These are phyloP conservation scores for Licmophora abbreviata DNA, from an alignment of 108 stramenopile species.

Conservation along the genomic window DNA sequence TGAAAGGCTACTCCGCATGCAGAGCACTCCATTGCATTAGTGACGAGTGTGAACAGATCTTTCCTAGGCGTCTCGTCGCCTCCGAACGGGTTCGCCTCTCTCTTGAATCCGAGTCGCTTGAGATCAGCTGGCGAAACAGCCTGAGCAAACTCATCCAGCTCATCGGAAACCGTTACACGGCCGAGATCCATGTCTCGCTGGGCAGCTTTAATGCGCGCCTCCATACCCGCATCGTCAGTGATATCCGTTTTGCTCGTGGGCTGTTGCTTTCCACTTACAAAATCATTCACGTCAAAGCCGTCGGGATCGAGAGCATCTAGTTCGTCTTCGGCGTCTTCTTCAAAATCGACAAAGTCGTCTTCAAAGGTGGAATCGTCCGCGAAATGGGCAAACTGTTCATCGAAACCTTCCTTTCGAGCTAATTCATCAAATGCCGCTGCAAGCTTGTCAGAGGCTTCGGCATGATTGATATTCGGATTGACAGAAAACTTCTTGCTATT, in stretches of 20 bases:
- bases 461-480: too few relatives aligned
- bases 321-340: slow-evolving; percentile 21
- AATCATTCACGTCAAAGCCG: slow-evolving; percentile 15
- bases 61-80: slow-evolving; percentile 71
- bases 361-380: slow-evolving; percentile 68
- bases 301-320: slow-evolving; percentile 6
- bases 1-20: slow-evolving; percentile 86
- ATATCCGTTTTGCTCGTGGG: too few relatives aligned
- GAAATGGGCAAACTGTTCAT: slow-evolving; percentile 38
- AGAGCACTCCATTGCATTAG: slow-evolving; percentile 74
- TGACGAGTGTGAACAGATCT: slow-evolving; percentile 51
- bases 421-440: slow-evolving; percentile 75
- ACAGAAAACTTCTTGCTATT: too few relatives aligned
- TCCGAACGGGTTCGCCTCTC: slow-evolving; percentile 69
- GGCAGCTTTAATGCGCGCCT: slow-evolving; percentile 37
- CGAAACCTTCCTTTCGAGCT: slow-evolving; percentile 82
- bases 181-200: slow-evolving; percentile 29
- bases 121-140: slow-evolving; percentile 31
- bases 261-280: slow-evolving; percentile 14
- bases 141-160: slow-evolving; percentile 40
- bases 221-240: slow-evolving; percentile 40
- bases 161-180: slow-evolving; percentile 42
- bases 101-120: slow-evolving; percentile 54
- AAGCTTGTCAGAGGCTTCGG: slow-evolving; percentile 16
- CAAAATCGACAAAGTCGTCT: slow-evolving; percentile 58